Base-by-base conservation (phyloP, 2,329 filamentous ascomycete genomes). In the Penicillium sp. region DNA sequence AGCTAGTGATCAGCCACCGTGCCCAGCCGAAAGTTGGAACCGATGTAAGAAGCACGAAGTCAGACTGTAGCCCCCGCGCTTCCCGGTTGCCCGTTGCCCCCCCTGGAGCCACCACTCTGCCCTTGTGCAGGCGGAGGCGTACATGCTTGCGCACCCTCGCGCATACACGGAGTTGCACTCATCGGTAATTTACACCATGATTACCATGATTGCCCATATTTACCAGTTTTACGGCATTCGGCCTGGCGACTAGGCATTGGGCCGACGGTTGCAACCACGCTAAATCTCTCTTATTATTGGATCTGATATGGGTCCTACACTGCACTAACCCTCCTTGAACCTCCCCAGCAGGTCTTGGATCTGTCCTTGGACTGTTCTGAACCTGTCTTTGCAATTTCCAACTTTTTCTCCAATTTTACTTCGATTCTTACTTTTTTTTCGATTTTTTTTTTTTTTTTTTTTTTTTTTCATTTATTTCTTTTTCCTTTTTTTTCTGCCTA, bases 261-360 rank as follows among this genome's bases (percentile, higher is more conserved):
- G 36, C 51, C 54, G 58, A 65, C 56, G 62, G 61, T 65, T 65
- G 65, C 62, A 65, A 66, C 60, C 57, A 67, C 63, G 52, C 61
- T 68, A 64, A 66, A 57, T 57, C 57, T 43, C 51, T 54, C 63
- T 63, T 63, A 64, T 65, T 65, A 68, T 69, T 69, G 67, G 66
- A 70, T 68, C 61, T 67, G 62, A 63, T 63, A 69, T 68, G 66
- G 67, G 66, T 64, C 65, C 60, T 59, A 52, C 47, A 49, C 38
- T 45, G 26, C 46, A 18, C 42, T 49, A 47, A 31, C 24, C 48
- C 36, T 45, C 48, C 42, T 21, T 43, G 33, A 45, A 42, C 42
- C 34, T 52, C 42, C 29, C 55, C 45, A 53, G 54, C 36, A 58
- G 54, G 54, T 59, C 57, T 58, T 59, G 56, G 56, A 54, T 59